phyloP scores from a whole-genome alignment of 192 early-diverging fungal genomes.

The Allomyces javanicus region DNA sequence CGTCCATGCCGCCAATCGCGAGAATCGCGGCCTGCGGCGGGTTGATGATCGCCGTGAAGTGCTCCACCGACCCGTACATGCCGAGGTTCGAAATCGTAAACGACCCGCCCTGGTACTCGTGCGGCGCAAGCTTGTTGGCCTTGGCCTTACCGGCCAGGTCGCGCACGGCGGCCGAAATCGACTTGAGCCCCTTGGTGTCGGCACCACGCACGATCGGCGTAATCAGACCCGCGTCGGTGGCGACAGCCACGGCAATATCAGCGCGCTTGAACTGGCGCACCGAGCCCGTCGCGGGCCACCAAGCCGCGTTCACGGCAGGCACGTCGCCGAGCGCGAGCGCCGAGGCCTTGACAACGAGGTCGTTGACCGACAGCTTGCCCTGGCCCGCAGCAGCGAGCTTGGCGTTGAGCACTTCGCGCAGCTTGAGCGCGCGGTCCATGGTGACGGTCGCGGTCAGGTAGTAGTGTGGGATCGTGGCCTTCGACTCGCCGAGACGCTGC shows the following conservation, averaged over 20 bases:
- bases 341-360: slow-evolving; percentile 93
- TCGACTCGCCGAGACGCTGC: slow-evolving; percentile 51
- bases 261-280: slow-evolving; percentile 73
- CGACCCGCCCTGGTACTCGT: slow-evolving; percentile 95
- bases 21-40: slow-evolving; percentile 84
- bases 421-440: slow-evolving; percentile 7
- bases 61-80: slow-evolving; percentile 73
- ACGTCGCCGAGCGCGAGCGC: slow-evolving; percentile 72
- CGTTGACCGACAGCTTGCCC: slow-evolving; percentile 95
- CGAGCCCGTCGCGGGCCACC: slow-evolving; percentile 48
- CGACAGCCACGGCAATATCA: slow-evolving; percentile 89
- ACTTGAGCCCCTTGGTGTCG: slow-evolving; percentile 65
- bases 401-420: slow-evolving; percentile 76
- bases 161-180: slow-evolving; percentile 70
- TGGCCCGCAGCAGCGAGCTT: slow-evolving; percentile 47
- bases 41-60: slow-evolving; percentile 97
- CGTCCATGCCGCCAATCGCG: slow-evolving; percentile 63
- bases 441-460: slow-evolving; percentile 18
- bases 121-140: slow-evolving; percentile 68
- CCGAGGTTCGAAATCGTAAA: slow-evolving; percentile 98
- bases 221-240: slow-evolving; percentile 82
- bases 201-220: slow-evolving; percentile 77
- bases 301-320: slow-evolving; percentile 81
- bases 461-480: slow-evolving; percentile 53
- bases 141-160: slow-evolving; percentile 67